phyloP scores from a whole-genome alignment of 176 grass and related monocot genomes.

The Tillandsia leiboldiana region DNA sequence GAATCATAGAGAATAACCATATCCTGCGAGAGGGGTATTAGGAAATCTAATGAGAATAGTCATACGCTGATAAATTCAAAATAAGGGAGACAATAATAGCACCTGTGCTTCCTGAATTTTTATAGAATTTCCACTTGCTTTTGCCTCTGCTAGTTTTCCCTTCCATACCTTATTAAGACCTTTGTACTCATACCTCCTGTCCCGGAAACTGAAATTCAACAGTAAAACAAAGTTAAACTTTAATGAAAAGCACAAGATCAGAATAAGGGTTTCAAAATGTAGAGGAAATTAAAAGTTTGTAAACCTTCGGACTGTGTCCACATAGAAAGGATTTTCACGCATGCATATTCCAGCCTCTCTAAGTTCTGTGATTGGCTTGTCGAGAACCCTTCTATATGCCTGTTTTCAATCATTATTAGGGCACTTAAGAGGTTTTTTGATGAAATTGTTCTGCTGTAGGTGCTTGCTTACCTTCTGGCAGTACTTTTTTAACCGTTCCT shows the following conservation, averaged over 20 bases:
- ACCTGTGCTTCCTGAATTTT: slow-evolving; percentile 99
- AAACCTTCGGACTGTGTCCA: slow-evolving; percentile 91
- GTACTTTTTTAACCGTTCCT: slow-evolving; percentile 95
- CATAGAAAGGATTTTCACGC: slow-evolving; percentile 99
- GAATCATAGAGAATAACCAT: slow-evolving; percentile 99
- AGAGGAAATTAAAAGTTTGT: not conserved
- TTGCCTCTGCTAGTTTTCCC: slow-evolving; percentile 78
- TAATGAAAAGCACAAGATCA: not conserved
- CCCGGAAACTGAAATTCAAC: slow-evolving; percentile 67
- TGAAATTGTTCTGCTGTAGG: slow-evolving; percentile 3
- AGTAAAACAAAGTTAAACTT: slow-evolving; percentile 19
- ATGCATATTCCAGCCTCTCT: slow-evolving; percentile 99
- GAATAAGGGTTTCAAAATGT: not conserved
- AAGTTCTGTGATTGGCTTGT: slow-evolving; percentile 92
- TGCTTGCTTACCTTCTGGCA: slow-evolving; percentile 71
- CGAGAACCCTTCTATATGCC: slow-evolving; percentile 97
- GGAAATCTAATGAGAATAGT: slow-evolving; percentile 13
- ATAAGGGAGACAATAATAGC: not conserved
- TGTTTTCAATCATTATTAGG: slow-evolving; percentile 19
- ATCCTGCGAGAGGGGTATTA: slow-evolving; percentile 52
- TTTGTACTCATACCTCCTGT: slow-evolving; percentile 99
- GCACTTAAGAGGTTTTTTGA: not conserved
- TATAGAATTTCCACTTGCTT: slow-evolving; percentile 76
- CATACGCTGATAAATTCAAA: slow-evolving; percentile 16
- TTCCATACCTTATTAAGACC: slow-evolving; percentile 98